These are phyloP conservation scores for Filobasidium uniguttulatum DNA, from an alignment of 1,284 basidiomycete species.

Conservation along the genomic window DNA sequence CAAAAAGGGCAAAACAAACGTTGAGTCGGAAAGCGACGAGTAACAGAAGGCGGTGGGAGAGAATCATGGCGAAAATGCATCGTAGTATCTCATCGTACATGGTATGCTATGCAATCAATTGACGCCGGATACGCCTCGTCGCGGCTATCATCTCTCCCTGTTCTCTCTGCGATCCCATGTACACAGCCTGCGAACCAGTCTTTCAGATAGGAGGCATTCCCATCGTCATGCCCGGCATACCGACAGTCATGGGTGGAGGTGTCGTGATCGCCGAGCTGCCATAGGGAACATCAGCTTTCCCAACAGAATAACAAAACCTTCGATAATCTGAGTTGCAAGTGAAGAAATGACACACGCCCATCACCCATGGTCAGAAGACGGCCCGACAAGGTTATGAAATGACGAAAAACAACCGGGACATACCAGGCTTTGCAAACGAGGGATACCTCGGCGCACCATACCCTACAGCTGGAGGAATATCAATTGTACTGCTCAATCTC, in stretches of 20 bases:
- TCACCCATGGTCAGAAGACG: neutral
- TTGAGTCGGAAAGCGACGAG: too few species aligned
- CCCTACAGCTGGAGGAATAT: slow-evolving; percentile 9
- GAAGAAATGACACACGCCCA: neutral
- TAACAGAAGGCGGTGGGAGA: too few species aligned
- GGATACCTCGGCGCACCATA: slow-evolving; percentile 11
- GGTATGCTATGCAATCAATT: too few species aligned
- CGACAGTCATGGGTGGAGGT: neutral
- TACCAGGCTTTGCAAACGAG: slow-evolving; percentile 12
- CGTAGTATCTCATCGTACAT: too few species aligned
- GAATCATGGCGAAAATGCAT: too few species aligned
- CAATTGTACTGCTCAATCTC: slow-evolving; percentile 12
- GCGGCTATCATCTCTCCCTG: too few species aligned
- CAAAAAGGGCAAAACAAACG: too few species aligned
- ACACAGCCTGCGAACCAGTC: too few species aligned
- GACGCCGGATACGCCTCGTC: too few species aligned
- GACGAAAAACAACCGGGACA: neutral
- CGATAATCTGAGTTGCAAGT: slow-evolving; percentile 15
- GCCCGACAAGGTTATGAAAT: neutral
- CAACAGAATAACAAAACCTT: slow-evolving; percentile 14
- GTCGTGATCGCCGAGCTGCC: neutral
- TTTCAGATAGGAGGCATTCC: slow-evolving; percentile 2
- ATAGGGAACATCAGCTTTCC: slow-evolving; percentile 16
- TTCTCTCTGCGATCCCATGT: too few species aligned
- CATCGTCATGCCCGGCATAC: neutral